Conservation (phyloP, 1,139 yeast species). For the Debaryomyces sp. region DNA sequence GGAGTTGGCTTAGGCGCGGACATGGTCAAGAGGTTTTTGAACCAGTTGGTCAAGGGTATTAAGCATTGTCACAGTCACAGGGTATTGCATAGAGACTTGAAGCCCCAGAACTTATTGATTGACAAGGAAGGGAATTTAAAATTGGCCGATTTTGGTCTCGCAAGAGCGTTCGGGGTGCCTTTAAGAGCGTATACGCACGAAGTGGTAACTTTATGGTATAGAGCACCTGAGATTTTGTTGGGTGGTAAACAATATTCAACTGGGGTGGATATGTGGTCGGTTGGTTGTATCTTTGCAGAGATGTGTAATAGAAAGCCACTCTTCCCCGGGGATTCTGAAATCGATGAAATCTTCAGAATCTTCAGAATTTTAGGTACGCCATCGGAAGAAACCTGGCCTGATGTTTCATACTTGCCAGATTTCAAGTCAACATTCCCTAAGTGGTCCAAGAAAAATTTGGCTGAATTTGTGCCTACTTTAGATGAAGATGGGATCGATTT, state of each 20-base stretch:
- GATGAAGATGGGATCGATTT: constrained; percentile 85
- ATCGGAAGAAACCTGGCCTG: constrained; percentile 94
- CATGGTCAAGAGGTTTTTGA: constrained; percentile 91
- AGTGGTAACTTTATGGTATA: constrained; percentile 96
- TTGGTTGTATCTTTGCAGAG: constrained; percentile 97
- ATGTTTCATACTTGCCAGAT: constrained; percentile 90
- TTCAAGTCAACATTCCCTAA: constrained; percentile 95
- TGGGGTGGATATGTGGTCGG: constrained; percentile 99
- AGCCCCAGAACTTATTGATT: constrained; percentile 93
- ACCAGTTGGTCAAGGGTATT: constrained; percentile 89
- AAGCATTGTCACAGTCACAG: constrained; percentile 95
- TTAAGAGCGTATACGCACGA: constrained; percentile 95
- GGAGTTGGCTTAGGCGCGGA: constrained; percentile 88
- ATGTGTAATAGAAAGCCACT: constrained; percentile 96
- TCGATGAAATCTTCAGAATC: constrained; percentile 94
- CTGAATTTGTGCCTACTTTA: constrained; percentile 74
- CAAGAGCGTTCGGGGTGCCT: constrained; percentile 97
- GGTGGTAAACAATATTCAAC: constrained; percentile 98
- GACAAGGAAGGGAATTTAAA: constrained; percentile 95
- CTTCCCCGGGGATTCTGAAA: constrained; percentile 97
- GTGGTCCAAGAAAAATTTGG: constrained; percentile 79
- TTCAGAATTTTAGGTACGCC: constrained; percentile 95
- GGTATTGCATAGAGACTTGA: constrained; percentile 91
- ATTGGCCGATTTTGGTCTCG: constrained; percentile 96
- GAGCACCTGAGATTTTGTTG: constrained; percentile 93